Evolutionary conservation across 2,329 filamentous ascomycete species (phyloP).

Genomic region (Neonectria magnoliae): DNA sequence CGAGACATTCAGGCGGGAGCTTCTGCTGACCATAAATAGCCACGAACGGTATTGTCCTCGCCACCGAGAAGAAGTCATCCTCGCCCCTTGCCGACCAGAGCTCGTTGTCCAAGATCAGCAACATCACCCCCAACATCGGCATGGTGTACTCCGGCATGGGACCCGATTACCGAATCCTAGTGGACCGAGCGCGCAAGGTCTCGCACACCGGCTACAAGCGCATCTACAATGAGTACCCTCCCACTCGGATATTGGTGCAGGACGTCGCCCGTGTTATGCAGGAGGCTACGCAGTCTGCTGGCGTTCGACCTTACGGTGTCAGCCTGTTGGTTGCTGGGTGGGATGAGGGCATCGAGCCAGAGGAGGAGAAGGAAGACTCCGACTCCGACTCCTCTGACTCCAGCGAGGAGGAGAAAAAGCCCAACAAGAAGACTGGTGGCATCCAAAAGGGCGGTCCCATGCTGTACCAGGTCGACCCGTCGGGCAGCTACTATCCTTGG

Average conservation of each 20-base stretch:
- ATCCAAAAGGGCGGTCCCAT: slow-evolving; percentile 96
- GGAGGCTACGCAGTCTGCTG: slow-evolving; percentile 97
- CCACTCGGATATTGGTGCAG: slow-evolving; percentile 98
- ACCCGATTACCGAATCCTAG: slow-evolving; percentile 95
- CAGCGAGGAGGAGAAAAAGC: slow-evolving; percentile 81
- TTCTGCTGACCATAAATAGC: slow-evolving; percentile 62
- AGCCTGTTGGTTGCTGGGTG: slow-evolving; percentile 95
- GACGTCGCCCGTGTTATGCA: slow-evolving; percentile 98
- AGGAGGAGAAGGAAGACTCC: slow-evolving; percentile 72
- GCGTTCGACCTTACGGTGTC: slow-evolving; percentile 96
- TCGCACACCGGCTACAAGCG: slow-evolving; percentile 99
- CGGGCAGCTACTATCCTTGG: slow-evolving; percentile 98
- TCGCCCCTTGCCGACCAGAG: slow-evolving; percentile 95
- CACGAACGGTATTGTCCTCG: slow-evolving; percentile 98
- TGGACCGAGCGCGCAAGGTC: slow-evolving; percentile 97
- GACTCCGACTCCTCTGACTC: slow-evolving; percentile 61
- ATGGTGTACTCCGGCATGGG: slow-evolving; percentile 99
- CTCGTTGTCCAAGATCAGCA: slow-evolving; percentile 95
- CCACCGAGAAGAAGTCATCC: slow-evolving; percentile 99
- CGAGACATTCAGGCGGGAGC: slow-evolving; percentile 3
- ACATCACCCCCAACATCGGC: slow-evolving; percentile 98
- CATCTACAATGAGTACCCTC: slow-evolving; percentile 99
- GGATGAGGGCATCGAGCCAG: slow-evolving; percentile 95
- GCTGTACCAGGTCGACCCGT: slow-evolving; percentile 99
- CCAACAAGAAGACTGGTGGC: slow-evolving; percentile 88